Base-by-base conservation (phyloP, 202 grass and related monocot species). In the Cymbopogon flexuosus region DNA sequence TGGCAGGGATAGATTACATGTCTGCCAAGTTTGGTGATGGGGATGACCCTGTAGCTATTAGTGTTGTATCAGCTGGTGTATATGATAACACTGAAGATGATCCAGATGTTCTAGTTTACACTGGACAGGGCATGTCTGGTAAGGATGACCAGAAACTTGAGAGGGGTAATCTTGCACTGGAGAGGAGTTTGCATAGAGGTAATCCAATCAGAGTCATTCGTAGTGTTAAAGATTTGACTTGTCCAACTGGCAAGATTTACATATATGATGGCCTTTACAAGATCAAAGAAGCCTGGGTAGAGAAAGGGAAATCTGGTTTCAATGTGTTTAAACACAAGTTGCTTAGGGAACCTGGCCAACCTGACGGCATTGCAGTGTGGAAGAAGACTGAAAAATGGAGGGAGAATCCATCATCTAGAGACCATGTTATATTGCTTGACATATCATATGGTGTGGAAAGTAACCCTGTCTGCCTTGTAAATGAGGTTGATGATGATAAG, bases 61-160 rank as follows among this genome's bases (percentile, higher is more conserved):
- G 89, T 58, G 64, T 94, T 49, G 89, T 94, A 18, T 91, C 89
- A 41, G 82, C 92, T 69, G 92, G 87, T 76, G 87, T 88, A 30
- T 94, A 94, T 81, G 84, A 91, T 33, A 91, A 94, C 78, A 68
- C 77, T 3, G 92, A 91, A 19, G 87, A 94, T 87, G 84, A 91
- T 81, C 84, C 75, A 49, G 84, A 94, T 64, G 70, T 79, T 39
- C 71, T 94, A 27, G 70, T 94, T 60, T 94, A 94, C 77, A 85
- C 76, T 47, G 92, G 92, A 65, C 92, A 94, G 43, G 92, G 89
- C 37, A 85, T 84, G 86, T 85, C 89, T 81, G 88, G 68, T 69
- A 90, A 94, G 73, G 65, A 94, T 85, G 92, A 94, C 49, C 89
- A 94, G 51, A 94, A 94, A 66, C 85, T 91, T 65, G 89, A 89